A percentile compares a stretch with the other conserved stretches of the same genome.
These are phyloP conservation scores for Gossypium mustelinum DNA, from an alignment of 345 rosid genomes.

Conservation along the genomic window DNA sequence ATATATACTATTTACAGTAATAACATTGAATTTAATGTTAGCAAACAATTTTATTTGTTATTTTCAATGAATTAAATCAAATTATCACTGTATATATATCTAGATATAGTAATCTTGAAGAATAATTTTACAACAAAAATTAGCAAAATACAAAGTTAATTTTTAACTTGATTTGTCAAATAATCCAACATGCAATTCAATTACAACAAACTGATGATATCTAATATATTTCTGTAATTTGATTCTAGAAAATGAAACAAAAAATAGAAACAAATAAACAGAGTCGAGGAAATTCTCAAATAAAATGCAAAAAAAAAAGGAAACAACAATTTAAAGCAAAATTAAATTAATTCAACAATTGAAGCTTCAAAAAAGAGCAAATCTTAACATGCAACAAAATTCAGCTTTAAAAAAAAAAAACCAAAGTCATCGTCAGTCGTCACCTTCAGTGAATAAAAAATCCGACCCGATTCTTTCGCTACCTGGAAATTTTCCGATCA, in stretches of 20 bases:
- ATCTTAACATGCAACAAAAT: slow-evolving; percentile 4
- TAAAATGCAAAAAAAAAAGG: neutral
- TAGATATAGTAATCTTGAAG: neutral
- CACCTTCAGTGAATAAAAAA: slow-evolving; percentile 4
- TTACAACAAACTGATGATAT: neutral
- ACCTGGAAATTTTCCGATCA: neutral
- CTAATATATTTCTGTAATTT: neutral
- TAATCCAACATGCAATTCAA: slow-evolving; percentile 3
- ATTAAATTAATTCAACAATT: neutral
- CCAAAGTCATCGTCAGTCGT: neutral
- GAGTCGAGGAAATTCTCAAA: neutral
- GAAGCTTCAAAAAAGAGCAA: neutral
- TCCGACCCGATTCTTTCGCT: slow-evolving; percentile 1
- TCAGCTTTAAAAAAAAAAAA: neutral
- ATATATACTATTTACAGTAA: neutral
- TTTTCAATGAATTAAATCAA: neutral
- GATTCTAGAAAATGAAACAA: neutral
- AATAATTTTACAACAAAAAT: neutral
- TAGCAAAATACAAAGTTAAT: neutral
- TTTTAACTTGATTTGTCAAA: neutral
- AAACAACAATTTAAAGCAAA: neutral
- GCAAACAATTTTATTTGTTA: neutral
- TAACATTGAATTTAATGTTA: neutral
- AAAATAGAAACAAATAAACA: neutral
- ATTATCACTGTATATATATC: neutral